Evolutionary conservation across 306 rosid species (phyloP).

Genomic region (Carpinus viminea): DNA sequence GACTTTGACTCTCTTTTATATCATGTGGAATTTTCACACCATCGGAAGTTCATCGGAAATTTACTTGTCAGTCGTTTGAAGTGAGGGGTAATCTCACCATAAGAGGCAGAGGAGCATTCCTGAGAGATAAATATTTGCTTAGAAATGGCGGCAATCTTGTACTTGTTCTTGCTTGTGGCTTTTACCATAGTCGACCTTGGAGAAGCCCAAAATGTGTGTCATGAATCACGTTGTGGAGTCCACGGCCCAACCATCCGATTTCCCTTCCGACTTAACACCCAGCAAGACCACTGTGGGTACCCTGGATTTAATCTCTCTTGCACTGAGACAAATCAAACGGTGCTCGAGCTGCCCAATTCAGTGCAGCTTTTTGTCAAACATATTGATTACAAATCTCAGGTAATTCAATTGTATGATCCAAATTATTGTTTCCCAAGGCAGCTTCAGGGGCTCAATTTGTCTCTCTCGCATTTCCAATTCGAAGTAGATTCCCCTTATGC

Average conservation of each 20-base stretch:
- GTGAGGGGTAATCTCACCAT: no score
- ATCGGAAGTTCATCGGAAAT: no score
- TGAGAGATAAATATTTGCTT: not conserved
- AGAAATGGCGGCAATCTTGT: no score
- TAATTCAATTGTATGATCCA: not conserved
- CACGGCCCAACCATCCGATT: constrained; percentile 9
- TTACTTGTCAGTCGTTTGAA: no score
- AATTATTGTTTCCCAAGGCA: not conserved
- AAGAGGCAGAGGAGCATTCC: no score
- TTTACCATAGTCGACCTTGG: not conserved
- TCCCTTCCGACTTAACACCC: no score
- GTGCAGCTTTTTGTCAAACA: not conserved
- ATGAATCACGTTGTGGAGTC: constrained; percentile 1
- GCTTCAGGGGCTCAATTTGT: not conserved
- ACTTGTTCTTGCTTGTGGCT: not conserved
- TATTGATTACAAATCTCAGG: no score
- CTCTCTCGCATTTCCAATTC: not conserved
- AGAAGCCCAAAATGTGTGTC: not conserved
- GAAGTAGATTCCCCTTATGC: no score
- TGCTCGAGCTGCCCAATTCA: not conserved
- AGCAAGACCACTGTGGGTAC: not conserved
- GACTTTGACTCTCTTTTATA: no score
- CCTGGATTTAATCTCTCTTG: constrained; percentile 14
- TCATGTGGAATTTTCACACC: no score
- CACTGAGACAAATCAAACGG: not conserved